Base-by-base conservation (phyloP, 2,329 filamentous ascomycete genomes). In the Hypoxylon sp. region DNA sequence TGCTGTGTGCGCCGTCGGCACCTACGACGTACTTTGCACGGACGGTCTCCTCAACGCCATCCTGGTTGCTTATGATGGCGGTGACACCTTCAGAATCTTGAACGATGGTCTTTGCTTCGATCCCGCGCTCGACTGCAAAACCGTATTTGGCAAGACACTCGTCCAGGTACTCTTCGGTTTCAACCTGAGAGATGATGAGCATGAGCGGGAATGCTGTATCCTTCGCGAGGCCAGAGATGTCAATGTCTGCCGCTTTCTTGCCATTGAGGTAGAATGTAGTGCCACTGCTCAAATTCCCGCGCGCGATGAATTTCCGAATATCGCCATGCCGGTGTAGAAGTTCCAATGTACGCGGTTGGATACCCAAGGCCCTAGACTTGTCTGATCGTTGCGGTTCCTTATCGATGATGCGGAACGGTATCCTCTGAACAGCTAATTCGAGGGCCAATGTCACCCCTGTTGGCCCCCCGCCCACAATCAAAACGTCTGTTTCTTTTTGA, bases 281-380 rank as follows among this genome's bases (percentile, higher is more conserved):
- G 8, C 81, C 82, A 13, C 70, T 69, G n/a, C 81, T 75, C 17
- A 78, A 72, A 50, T 79, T 79, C 17, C 83, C 83, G 4, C 74
- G 73, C 1, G 72, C 66, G 2, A 84, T 49, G 27, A 85, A 71
- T 2, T 81, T 76, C 6, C 79, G 74, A 33, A 83, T 72, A 10
- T 79, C 77, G 40, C 77, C 78, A 50, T 86, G 80, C 46, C 85
- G 83, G 48, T 80, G 80, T 55, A 86, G 81, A 22, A 86, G 78
- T 68, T 87, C 85, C 11, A 85, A 72, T 2, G 82, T 85, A 5
- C 85, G 83, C 10, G 83, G 79, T 62, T 87, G 85, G 6, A 87
- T 74, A 14, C 80, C 79, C 0, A 86, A 71, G 14, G 77, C 85
- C 70, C 77, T 82, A 61, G 79, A 81, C 55, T 81, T 79, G 65